Percentiles rank a stretch among this genome's conserved stretches.
phyloP scores from a whole-genome alignment of 257 asterid genomes.

The Fraxinus americana region DNA sequence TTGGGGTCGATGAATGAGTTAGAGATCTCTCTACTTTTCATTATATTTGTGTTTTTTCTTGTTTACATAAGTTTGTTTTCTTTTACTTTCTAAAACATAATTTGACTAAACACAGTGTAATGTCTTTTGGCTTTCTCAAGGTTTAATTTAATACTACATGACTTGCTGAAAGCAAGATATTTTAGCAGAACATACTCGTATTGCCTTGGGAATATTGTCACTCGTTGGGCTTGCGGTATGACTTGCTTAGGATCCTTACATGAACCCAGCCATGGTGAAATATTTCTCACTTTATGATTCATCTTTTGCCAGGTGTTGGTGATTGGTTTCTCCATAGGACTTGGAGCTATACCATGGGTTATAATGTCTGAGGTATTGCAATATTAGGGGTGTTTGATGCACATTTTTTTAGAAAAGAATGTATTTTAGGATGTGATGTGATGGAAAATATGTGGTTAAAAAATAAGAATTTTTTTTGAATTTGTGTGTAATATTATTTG shows the following conservation, averaged over 20 bases:
- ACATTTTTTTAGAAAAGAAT: too few relatives aligned
- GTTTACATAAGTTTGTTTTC: neutral
- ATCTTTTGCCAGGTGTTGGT: constrained; percentile 58
- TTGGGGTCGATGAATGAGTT: constrained; percentile 47
- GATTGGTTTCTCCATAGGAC: constrained; percentile 78
- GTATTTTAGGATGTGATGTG: too few relatives aligned
- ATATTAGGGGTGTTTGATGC: too few relatives aligned
- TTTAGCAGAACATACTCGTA: constrained; percentile 45
- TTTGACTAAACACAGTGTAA: neutral
- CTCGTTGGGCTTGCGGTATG: constrained; percentile 76
- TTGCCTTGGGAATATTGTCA: constrained; percentile 47
- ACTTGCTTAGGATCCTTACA: constrained; percentile 5
- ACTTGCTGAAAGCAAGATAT: constrained; percentile 47
- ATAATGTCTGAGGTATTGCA: constrained; percentile 87
- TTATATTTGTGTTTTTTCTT: neutral
- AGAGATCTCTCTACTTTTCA: neutral
- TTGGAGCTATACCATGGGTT: constrained; percentile 88
- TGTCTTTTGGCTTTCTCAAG: neutral
- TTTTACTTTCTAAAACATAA: neutral
- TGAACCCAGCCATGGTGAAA: neutral
- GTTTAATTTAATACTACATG: neutral
- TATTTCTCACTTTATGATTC: constrained; percentile 19
- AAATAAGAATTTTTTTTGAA: too few relatives aligned
- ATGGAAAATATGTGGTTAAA: too few relatives aligned
- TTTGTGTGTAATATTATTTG: too few relatives aligned